phyloP scores from a whole-genome alignment of 768 basidiomycete species.

The Amylocystis lapponica region DNA sequence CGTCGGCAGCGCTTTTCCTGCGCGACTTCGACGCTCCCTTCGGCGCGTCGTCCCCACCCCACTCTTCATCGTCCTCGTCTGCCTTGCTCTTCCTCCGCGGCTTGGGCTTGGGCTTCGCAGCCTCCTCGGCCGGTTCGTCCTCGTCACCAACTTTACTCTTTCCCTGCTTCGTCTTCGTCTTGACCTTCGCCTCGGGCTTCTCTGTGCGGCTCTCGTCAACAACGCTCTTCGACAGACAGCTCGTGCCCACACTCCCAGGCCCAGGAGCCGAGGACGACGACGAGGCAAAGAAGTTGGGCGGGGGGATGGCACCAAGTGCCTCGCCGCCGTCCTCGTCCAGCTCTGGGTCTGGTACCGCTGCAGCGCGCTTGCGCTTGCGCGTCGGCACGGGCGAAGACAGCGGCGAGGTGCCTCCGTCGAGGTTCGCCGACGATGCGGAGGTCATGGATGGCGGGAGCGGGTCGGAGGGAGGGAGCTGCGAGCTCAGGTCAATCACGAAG shows the following conservation, averaged over 20 bases:
- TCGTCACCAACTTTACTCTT: not conserved
- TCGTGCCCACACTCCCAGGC: not conserved
- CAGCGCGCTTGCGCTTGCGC: constrained; percentile 1
- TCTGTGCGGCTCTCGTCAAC: constrained; percentile 1
- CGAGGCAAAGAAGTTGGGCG: constrained; percentile 14
- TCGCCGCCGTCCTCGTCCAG: not conserved
- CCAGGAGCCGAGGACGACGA: constrained; percentile 8
- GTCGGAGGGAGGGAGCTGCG: constrained; percentile 22
- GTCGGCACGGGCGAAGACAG: not conserved
- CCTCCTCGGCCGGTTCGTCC: constrained; percentile 1
- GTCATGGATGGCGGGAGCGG: constrained; percentile 10
- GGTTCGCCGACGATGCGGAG: not conserved
- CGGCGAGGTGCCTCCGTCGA: not conserved
- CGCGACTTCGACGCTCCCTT: constrained; percentile 13
- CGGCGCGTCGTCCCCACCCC: constrained; percentile 11
- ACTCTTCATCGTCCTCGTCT: constrained; percentile 13
- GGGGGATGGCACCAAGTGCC: constrained; percentile 3
- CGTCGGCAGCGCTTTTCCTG: constrained; percentile 15
- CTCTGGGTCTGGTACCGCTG: not conserved
- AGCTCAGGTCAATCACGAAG: constrained; percentile 10
- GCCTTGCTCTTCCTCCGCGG: constrained; percentile 10
- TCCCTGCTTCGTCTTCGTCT: constrained; percentile 7
- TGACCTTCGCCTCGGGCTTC: constrained; percentile 5
- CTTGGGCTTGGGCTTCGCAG: constrained; percentile 1
- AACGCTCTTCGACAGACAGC: not conserved